Evolutionary conservation across 2,329 filamentous ascomycete species (phyloP).

Genomic region (Epichloe gansuensis): DNA sequence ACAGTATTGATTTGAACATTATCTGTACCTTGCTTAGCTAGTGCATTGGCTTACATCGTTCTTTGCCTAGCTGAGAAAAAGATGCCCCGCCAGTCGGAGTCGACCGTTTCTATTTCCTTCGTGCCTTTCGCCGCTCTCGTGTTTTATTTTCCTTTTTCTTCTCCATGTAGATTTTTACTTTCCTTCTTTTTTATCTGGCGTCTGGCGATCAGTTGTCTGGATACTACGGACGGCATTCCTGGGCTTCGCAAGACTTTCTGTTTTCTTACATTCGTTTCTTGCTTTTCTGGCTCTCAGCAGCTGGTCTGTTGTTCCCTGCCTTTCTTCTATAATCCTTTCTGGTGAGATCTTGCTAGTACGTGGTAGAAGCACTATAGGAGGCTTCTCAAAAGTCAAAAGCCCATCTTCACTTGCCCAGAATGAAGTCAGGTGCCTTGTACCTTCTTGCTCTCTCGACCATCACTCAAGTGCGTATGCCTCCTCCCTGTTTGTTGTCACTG

Average conservation of each 20-base stretch:
- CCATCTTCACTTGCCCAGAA: conserved; percentile 3
- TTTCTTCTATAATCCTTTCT: background rate
- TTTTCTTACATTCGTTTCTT: background rate
- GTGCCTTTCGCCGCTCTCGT: background rate
- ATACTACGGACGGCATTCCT: background rate
- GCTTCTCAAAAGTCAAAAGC: background rate
- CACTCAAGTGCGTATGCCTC: conserved; percentile 8
- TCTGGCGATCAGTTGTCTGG: background rate
- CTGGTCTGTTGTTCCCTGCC: conserved; percentile 3
- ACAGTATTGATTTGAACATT: background rate
- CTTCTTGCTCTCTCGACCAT: conserved; percentile 10
- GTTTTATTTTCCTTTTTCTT: background rate
- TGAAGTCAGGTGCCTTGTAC: conserved; percentile 11
- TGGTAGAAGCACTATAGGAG: background rate
- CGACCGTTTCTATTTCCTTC: background rate
- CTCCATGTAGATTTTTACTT: background rate
- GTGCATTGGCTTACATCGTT: background rate
- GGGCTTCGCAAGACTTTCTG: background rate
- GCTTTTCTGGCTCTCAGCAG: background rate
- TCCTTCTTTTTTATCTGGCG: background rate
- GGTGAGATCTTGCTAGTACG: background rate
- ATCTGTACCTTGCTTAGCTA: background rate
- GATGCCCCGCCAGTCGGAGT: background rate
- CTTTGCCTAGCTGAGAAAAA: background rate
- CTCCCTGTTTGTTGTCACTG: background rate